Evolutionary conservation across 352 stramenopile species (phyloP).

Genomic region (Pythium aristosporum): DNA sequence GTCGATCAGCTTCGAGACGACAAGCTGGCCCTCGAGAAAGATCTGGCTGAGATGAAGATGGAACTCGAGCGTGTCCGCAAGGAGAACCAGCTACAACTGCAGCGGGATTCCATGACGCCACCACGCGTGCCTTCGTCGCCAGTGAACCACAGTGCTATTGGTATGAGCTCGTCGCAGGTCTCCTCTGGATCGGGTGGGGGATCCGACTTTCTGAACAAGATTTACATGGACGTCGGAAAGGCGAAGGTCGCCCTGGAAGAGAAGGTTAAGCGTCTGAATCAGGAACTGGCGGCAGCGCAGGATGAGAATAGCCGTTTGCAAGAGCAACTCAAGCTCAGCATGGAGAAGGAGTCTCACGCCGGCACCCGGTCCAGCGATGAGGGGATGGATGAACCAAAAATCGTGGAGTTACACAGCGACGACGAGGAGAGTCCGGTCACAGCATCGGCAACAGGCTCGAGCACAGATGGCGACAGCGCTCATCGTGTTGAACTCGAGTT

Average conservation of each 20-base stretch:
- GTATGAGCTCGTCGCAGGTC: slow-evolving; percentile 12
- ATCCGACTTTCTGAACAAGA: slow-evolving; percentile 72
- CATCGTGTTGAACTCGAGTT: slow-evolving; percentile 31
- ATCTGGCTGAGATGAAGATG: slow-evolving; percentile 38
- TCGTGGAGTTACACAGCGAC: slow-evolving; percentile 24
- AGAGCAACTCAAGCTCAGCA: slow-evolving; percentile 31
- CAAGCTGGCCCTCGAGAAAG: slow-evolving; percentile 33
- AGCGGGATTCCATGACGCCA: slow-evolving; percentile 30
- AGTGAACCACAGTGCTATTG: not conserved
- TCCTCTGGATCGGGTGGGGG: slow-evolving; percentile 8
- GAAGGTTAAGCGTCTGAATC: slow-evolving; percentile 59
- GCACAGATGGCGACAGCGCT: slow-evolving; percentile 10
- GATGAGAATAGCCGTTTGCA: slow-evolving; percentile 54
- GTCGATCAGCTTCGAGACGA: slow-evolving; percentile 42
- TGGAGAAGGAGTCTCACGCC: slow-evolving; percentile 5
- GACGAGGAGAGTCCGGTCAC: slow-evolving; percentile 18
- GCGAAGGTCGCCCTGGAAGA: slow-evolving; percentile 73
- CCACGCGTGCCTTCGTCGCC: not conserved
- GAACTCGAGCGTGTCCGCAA: slow-evolving; percentile 31
- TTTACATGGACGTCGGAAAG: slow-evolving; percentile 78
- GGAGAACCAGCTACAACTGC: not conserved
- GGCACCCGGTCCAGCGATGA: not conserved
- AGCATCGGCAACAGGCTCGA: not conserved
- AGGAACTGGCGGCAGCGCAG: slow-evolving; percentile 40
- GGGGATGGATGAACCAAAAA: slow-evolving; percentile 16